Evolutionary conservation across 352 stramenopile genomes (phyloP), one percentile per base, ranked within the genome.

Genomic region (Pythium aquatile): DNA sequence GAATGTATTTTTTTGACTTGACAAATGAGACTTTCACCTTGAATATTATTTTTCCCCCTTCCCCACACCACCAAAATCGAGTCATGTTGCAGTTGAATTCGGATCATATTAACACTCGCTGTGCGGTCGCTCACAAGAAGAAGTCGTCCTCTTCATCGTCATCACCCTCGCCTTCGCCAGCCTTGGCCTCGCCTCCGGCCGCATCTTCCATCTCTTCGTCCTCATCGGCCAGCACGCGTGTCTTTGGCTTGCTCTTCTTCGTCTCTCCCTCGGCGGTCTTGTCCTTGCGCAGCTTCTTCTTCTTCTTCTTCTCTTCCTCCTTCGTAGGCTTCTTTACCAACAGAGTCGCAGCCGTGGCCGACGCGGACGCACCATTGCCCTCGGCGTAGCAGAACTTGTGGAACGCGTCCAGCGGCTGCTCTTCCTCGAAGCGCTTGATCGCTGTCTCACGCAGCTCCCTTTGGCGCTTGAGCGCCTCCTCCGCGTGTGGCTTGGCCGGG

Each of bases 311-410:
- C 29, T 83, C 68, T 56, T 85, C 78, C 63, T 89, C 81, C 54
- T 92, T 90, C 3, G 70, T 75, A 14, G 78, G 76, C 17, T 83
- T 85, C 62, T 92, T 92, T 3, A 86, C 65, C 62, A 89, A 54
- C 47, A 92, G 71, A 17, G 79, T 69, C 1, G 80, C 76, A 5
- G 72, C 79, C 7, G 80, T 59, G 13, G 55, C 32, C 14, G 59
- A 32, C 26, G 58, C 30, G 4, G 55, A 44, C 0, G 68, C 63
- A 1, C 53, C 62, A 5, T 66, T 80, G 26, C 58, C 69, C 47
- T 89, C 81, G 26, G 83, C 87, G 49, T 82, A 85, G 54, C 83
- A 92, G 52, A 92, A 92, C 51, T 89, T 74, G 65, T 90, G 72
- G 68, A 92, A 92, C 1, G 78, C 79, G 6, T 89, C 79, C 4